phyloP scores from a whole-genome alignment of 106 monocot genomes.

The Dactylorhiza incarnata region DNA sequence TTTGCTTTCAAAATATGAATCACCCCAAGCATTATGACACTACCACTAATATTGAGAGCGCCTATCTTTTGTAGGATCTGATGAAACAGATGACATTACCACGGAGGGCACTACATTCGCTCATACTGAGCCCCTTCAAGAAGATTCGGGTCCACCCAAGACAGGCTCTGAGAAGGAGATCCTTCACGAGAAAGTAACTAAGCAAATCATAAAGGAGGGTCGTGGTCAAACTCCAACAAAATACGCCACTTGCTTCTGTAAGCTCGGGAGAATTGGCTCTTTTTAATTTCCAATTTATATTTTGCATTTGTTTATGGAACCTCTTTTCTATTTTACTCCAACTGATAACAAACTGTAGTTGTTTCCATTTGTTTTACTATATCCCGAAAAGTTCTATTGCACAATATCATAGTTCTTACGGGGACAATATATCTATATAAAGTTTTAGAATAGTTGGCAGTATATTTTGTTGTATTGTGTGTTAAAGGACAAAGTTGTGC shows the following conservation, averaged over 20 bases:
- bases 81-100: constrained; percentile 40
- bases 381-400: not conserved
- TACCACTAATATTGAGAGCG: not conserved
- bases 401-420: not conserved
- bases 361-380: not conserved
- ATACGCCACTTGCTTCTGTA: constrained; percentile 81
- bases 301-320: not conserved
- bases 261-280: constrained; percentile 20
- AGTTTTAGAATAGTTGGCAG: not conserved
- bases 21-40: not conserved
- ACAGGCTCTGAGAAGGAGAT: constrained; percentile 55
- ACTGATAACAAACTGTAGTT: not conserved
- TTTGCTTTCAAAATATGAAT: not conserved
- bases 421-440: not conserved
- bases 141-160: constrained; percentile 55
- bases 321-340: not conserved
- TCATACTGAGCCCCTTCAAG: constrained; percentile 44
- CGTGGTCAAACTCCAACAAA: constrained; percentile 59
- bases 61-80: constrained; percentile 3
- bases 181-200: constrained; percentile 82
- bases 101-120: constrained; percentile 52
- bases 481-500: constrained; percentile 1
- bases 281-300: not conserved
- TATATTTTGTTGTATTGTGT: not conserved
- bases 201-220: constrained; percentile 88